phyloP scores from a whole-genome alignment of 2,329 filamentous ascomycete species.

The Aspergillus transmontanensis region DNA sequence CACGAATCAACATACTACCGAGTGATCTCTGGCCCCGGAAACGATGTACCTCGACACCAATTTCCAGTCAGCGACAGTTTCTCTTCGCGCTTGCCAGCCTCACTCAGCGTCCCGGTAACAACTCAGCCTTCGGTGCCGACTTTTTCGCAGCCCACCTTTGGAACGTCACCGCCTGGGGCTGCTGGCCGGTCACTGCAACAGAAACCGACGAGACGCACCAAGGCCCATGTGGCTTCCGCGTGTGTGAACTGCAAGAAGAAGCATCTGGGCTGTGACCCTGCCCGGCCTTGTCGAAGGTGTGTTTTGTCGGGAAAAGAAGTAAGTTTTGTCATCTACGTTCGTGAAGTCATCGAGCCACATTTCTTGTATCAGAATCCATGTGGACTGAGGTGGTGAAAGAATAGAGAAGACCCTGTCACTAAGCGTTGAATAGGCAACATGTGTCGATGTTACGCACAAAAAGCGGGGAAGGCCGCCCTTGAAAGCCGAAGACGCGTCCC shows the following conservation, averaged over 20 bases:
- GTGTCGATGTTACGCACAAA: slow-evolving; percentile 51
- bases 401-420: neutral
- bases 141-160: slow-evolving; percentile 30
- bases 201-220: slow-evolving; percentile 47
- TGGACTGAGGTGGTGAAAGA: neutral
- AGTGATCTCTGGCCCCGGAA: slow-evolving; percentile 16
- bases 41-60: slow-evolving; percentile 21
- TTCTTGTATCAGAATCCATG: neutral
- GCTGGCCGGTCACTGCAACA: slow-evolving; percentile 33
- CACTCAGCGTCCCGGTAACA: slow-evolving; percentile 22
- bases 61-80: slow-evolving; percentile 23
- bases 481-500: slow-evolving; percentile 44
- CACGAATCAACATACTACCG: slow-evolving; percentile 20
- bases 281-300: slow-evolving; percentile 49
- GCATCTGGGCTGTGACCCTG: slow-evolving; percentile 50
- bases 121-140: slow-evolving; percentile 23
- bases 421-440: slow-evolving; percentile 36
- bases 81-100: slow-evolving; percentile 20
- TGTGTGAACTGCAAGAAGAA: slow-evolving; percentile 54
- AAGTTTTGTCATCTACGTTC: slow-evolving; percentile 23
- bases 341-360: neutral
- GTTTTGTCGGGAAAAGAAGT: slow-evolving; percentile 51
- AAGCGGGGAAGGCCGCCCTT: slow-evolving; percentile 49
- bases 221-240: slow-evolving; percentile 51
- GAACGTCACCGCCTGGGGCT: slow-evolving; percentile 24